phyloP scores from a whole-genome alignment of 2,329 filamentous ascomycete species.

The Periconia macrospinosa region DNA sequence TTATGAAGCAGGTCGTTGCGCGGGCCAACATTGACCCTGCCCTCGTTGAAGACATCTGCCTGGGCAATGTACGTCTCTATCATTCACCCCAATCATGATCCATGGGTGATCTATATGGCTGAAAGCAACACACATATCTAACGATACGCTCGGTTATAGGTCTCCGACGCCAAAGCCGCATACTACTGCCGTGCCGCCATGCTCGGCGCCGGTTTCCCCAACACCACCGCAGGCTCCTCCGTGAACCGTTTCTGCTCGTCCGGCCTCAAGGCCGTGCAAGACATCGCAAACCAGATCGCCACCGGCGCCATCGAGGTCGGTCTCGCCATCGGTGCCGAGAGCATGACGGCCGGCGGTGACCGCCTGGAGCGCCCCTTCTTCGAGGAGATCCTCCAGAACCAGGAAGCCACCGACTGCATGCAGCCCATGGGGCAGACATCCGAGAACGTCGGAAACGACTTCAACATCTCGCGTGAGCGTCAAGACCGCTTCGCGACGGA shows the following conservation, averaged over 20 bases:
- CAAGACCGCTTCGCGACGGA: slow-evolving; percentile 88
- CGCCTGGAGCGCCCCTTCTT: slow-evolving; percentile 73
- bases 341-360: slow-evolving; percentile 78
- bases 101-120: no score
- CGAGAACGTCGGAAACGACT: slow-evolving; percentile 93
- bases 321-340: slow-evolving; percentile 84
- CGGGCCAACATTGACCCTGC: slow-evolving; percentile 77
- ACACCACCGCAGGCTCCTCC: slow-evolving; percentile 78
- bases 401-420: slow-evolving; percentile 83
- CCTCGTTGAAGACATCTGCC: slow-evolving; percentile 84
- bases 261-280: slow-evolving; percentile 90
- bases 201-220: slow-evolving; percentile 90
- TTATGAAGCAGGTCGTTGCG: slow-evolving; percentile 68
- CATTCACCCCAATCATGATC: no score
- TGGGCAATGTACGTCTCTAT: slow-evolving; percentile 77
- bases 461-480: slow-evolving; percentile 75
- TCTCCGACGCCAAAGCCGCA: slow-evolving; percentile 80
- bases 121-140: neutral
- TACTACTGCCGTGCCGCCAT: slow-evolving; percentile 89
- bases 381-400: slow-evolving; percentile 70
- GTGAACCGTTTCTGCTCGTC: slow-evolving; percentile 98
- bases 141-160: slow-evolving; percentile 50
- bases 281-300: slow-evolving; percentile 87
- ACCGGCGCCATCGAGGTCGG: slow-evolving; percentile 82
- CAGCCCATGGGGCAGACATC: slow-evolving; percentile 98